A percentile compares a stretch with the other conserved stretches of the same genome.
Conservation (phyloP, 495 filamentous ascomycete species). For the Aspergillus affinis region DNA sequence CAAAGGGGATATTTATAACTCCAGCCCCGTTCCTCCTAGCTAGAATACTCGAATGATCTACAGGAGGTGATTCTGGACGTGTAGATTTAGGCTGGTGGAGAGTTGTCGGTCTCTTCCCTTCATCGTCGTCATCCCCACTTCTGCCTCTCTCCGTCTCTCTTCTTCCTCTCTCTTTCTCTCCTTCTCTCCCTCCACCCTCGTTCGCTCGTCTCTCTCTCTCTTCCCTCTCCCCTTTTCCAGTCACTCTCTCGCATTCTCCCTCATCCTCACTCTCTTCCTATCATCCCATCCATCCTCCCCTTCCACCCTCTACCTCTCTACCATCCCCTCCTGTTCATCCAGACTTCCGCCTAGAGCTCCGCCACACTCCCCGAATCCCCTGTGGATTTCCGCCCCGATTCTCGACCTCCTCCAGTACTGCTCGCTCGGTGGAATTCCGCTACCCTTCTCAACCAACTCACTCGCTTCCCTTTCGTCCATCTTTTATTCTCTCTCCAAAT, state of each 20-base stretch:
- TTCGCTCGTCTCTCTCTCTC: conserved; percentile 1
- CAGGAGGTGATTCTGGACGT: background rate
- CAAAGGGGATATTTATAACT: too few relatives aligned
- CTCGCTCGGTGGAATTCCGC: background rate
- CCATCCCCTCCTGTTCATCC: conserved; percentile 5
- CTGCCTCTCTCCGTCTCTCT: background rate
- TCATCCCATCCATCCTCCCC: background rate
- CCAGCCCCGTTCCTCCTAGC: too few relatives aligned
- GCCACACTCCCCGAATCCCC: background rate
- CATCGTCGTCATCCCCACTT: background rate
- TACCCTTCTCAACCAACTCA: background rate
- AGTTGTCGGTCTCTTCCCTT: background rate
- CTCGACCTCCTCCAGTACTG: background rate
- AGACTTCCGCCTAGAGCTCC: conserved; percentile 2
- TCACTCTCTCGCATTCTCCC: conserved; percentile 6
- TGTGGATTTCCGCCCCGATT: conserved; percentile 1
- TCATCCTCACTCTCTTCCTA: conserved; percentile 9
- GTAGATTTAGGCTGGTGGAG: background rate
- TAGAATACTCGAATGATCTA: too few relatives aligned
- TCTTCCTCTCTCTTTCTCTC: background rate
- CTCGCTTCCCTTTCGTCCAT: conserved; percentile 1
- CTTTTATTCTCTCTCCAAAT: background rate
- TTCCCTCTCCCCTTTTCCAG: conserved; percentile 2
- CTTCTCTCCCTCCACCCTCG: conserved; percentile 8
- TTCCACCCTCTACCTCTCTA: conserved; percentile 4